Evolutionary conservation across 148 eudicot genomes (phyloP).

Genomic region (Chenopodium formosanum): DNA sequence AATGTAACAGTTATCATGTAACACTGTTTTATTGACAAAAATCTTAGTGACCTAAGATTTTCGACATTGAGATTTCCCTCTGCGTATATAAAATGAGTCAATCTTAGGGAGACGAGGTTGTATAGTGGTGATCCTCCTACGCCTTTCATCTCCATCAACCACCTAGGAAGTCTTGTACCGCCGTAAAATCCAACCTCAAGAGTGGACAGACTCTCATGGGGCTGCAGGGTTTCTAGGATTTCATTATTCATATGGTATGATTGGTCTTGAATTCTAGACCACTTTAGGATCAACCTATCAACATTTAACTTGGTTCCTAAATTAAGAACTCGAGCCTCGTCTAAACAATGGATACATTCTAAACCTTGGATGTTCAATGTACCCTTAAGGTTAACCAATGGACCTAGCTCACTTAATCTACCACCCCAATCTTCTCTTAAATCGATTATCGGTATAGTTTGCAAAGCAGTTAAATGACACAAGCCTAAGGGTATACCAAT

Average conservation of each 20-base stretch:
- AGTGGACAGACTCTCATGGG: background rate
- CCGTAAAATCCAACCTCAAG: background rate
- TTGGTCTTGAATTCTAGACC: background rate
- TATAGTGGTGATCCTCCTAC: background rate
- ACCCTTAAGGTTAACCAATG: background rate
- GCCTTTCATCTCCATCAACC: background rate
- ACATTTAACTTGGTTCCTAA: background rate
- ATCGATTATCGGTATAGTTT: background rate
- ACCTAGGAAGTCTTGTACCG: background rate
- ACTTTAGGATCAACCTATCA: background rate
- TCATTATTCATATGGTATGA: background rate
- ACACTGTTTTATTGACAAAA: conserved; percentile 7
- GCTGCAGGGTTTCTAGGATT: background rate
- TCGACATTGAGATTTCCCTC: background rate
- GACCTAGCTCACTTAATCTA: background rate
- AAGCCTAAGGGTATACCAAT: background rate
- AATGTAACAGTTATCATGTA: conserved; percentile 4
- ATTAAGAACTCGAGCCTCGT: background rate
- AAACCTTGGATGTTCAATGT: background rate
- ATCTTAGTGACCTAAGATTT: background rate
- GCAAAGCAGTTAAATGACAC: background rate
- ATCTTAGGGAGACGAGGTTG: background rate
- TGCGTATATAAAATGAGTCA: background rate
- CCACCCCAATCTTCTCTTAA: background rate
- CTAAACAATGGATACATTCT: background rate